Conservation (phyloP, 1,284 basidiomycete species). For the Exobasidium cylindrosporum region DNA sequence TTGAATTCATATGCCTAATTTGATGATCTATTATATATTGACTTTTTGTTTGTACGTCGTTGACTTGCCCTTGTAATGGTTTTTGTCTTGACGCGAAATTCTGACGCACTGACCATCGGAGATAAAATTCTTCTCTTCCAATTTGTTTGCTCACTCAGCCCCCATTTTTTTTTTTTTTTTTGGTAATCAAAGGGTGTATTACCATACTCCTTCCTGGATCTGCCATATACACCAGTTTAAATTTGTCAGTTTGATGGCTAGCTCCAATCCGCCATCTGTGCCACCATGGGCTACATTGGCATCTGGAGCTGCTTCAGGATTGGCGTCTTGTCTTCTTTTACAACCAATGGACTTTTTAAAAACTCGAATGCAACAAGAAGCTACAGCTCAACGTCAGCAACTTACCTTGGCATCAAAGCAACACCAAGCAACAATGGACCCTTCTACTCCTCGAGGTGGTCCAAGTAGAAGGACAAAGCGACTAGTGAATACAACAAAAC, state of each 20-base stretch:
- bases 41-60: no score
- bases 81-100: no score
- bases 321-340: conserved; percentile 49
- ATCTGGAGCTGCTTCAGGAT: conserved; percentile 47
- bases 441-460: not conserved
- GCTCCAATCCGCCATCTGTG: not conserved
- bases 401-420: not conserved
- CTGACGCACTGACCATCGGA: not conserved
- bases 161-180: no score
- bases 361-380: conserved; percentile 48
- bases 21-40: no score
- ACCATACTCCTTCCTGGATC: not conserved
- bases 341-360: conserved; percentile 54
- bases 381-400: not conserved
- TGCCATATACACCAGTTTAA: no score
- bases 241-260: no score
- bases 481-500: conserved; percentile 23
- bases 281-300: conserved; percentile 44
- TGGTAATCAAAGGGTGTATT: no score
- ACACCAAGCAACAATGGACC: not conserved
- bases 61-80: no score
- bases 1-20: no score
- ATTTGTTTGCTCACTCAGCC: not conserved
- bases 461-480: conserved; percentile 25
- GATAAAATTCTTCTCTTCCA: no score